Conservation (phyloP, 2,329 filamentous ascomycete species). For the Corniculantispora saksenae region DNA sequence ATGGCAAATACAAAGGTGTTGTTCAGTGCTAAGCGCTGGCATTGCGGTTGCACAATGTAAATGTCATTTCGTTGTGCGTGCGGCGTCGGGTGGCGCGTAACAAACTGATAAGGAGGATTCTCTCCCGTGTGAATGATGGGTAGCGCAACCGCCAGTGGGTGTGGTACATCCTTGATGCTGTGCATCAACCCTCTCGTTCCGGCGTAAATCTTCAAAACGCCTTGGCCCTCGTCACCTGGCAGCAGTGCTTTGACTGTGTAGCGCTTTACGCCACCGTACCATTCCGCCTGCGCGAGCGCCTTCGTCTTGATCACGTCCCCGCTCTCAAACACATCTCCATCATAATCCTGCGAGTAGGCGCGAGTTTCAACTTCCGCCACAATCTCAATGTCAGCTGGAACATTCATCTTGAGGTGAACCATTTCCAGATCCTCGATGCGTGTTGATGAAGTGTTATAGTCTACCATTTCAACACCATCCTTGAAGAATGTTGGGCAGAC, state of each 20-base stretch:
- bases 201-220: constrained; percentile 86
- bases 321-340: constrained; percentile 92
- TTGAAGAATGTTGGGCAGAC: constrained; percentile 88
- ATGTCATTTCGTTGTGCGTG: constrained; percentile 97
- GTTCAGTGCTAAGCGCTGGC: constrained; percentile 81
- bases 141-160: constrained; percentile 85
- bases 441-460: constrained; percentile 86
- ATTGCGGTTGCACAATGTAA: constrained; percentile 96
- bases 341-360: constrained; percentile 75
- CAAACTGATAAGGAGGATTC: constrained; percentile 92
- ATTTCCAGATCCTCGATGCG: constrained; percentile 91
- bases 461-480: constrained; percentile 74
- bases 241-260: constrained; percentile 92
- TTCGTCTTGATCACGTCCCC: constrained; percentile 84
- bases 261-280: constrained; percentile 82
- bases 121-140: constrained; percentile 87
- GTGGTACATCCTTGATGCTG: constrained; percentile 93
- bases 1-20: constrained; percentile 98
- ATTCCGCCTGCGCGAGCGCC: constrained; percentile 87
- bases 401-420: constrained; percentile 83
- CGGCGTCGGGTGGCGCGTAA: constrained; percentile 89
- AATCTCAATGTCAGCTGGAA: constrained; percentile 87
- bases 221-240: constrained; percentile 87
- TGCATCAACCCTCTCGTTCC: constrained; percentile 96
- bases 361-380: constrained; percentile 89